These are phyloP conservation scores for Pelargonium citronellum DNA, from an alignment of 441 rosid genomes.

Conservation along the genomic window DNA sequence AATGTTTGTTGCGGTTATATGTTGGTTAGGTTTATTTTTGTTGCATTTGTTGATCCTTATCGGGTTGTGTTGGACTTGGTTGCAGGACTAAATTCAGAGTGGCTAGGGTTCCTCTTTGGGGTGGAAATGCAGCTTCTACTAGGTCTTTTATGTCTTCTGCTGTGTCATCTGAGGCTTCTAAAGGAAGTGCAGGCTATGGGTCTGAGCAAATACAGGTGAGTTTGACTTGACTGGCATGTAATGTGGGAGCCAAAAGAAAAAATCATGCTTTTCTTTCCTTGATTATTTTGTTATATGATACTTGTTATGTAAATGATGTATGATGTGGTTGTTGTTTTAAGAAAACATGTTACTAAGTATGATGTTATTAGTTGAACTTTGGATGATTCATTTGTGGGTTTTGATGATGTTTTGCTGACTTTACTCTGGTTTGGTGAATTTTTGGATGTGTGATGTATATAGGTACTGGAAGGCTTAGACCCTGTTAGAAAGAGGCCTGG, in stretches of 20 bases:
- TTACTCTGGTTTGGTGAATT: not conserved
- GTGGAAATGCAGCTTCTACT: slow-evolving; percentile 37
- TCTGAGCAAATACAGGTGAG: slow-evolving; percentile 91
- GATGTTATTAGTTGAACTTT: not conserved
- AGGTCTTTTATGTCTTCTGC: slow-evolving; percentile 74
- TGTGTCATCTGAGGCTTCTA: slow-evolving; percentile 44
- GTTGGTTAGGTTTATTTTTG: not conserved
- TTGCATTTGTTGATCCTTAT: not conserved
- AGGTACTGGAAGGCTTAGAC: slow-evolving; percentile 96
- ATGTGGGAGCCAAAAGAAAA: not conserved
- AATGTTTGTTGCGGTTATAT: not conserved
- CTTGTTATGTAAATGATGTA: not conserved
- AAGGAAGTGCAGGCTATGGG: slow-evolving; percentile 59
- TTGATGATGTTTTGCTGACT: slow-evolving; percentile 1
- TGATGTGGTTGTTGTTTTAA: not conserved
- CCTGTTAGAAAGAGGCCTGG: slow-evolving; percentile 99
- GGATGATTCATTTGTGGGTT: not conserved
- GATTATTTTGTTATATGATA: not conserved
- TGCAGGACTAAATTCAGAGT: slow-evolving; percentile 44
- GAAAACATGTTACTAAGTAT: not conserved
- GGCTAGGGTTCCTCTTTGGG: slow-evolving; percentile 34
- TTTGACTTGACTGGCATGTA: not conserved
- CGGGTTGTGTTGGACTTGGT: slow-evolving; percentile 5
- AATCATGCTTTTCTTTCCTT: not conserved
- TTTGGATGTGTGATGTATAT: slow-evolving; percentile 15